phyloP scores from a whole-genome alignment of 345 rosid genomes.

The Raphanus raphanistrum region DNA sequence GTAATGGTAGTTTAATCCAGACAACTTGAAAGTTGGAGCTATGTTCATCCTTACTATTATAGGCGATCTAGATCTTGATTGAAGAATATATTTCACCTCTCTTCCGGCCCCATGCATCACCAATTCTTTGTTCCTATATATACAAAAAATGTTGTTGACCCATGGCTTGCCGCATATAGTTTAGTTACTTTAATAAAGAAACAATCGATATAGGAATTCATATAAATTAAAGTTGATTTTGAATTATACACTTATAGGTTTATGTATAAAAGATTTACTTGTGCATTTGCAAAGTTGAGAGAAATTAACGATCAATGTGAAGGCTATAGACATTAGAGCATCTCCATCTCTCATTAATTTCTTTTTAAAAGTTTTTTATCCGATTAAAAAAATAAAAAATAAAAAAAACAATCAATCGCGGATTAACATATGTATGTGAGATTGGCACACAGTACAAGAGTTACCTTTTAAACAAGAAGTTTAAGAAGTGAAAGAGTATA shows the following conservation, averaged over 20 bases:
- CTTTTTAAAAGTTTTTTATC: no score
- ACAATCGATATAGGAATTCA: not conserved
- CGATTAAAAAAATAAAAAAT: no score
- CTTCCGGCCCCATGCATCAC: not conserved
- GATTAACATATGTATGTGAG: no score
- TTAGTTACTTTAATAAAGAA: not conserved
- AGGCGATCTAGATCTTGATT: not conserved
- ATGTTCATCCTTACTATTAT: not conserved
- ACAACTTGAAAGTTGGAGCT: conserved; percentile 53
- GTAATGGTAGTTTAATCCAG: conserved; percentile 51
- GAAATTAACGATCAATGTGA: conserved; percentile 60
- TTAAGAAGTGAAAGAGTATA: no score
- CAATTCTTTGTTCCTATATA: not conserved
- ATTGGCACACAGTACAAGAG: no score
- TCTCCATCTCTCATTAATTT: no score
- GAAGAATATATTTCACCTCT: not conserved
- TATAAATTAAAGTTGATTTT: not conserved
- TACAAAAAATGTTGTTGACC: not conserved
- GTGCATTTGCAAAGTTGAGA: not conserved
- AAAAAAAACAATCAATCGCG: no score
- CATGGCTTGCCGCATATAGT: not conserved
- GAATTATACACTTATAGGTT: not conserved
- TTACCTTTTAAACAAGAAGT: no score
- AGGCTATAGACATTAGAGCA: conserved; percentile 64
- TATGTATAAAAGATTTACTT: no score